A percentile compares a stretch with the other conserved stretches of the same genome.
Evolutionary conservation across 1,284 basidiomycete species (phyloP).

Genomic region (Jaminaea rosea): DNA sequence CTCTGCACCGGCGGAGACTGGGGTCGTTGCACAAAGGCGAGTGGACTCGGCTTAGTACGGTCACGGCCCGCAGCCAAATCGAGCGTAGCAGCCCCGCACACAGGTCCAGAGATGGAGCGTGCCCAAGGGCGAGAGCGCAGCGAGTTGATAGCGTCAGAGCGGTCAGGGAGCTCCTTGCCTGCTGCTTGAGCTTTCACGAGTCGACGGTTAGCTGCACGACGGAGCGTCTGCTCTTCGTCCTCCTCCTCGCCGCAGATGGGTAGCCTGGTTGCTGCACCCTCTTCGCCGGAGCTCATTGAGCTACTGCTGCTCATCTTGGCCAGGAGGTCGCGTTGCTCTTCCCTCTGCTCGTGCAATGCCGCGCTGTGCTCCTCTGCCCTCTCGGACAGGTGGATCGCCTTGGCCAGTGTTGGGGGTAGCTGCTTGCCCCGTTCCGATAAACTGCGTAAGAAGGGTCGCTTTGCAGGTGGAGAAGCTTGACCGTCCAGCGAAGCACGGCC

Average conservation of each 20-base stretch:
- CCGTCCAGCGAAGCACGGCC: background rate
- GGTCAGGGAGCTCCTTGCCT: background rate
- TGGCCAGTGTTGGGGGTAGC: background rate
- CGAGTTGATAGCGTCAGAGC: background rate
- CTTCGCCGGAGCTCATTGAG: conserved; percentile 10
- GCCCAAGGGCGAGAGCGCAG: background rate
- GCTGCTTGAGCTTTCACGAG: conserved; percentile 22
- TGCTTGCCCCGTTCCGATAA: background rate
- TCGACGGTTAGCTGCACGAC: conserved; percentile 33
- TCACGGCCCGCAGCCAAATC: background rate
- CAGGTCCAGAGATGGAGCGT: background rate
- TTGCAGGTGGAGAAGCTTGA: background rate
- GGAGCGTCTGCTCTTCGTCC: conserved; percentile 41
- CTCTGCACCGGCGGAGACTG: background rate
- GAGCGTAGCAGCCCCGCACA: background rate
- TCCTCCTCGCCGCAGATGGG: conserved; percentile 19
- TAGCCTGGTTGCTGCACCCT: conserved; percentile 6
- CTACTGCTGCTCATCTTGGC: conserved; percentile 36
- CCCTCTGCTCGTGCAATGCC: background rate
- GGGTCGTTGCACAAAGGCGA: background rate
- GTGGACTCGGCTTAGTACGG: background rate
- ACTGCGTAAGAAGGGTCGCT: background rate
- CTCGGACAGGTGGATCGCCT: background rate
- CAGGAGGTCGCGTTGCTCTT: conserved; percentile 14
- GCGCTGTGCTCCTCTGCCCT: background rate